These are phyloP conservation scores for Penicillium sp. DNA, from an alignment of 2,329 filamentous ascomycete species.

Conservation along the genomic window DNA sequence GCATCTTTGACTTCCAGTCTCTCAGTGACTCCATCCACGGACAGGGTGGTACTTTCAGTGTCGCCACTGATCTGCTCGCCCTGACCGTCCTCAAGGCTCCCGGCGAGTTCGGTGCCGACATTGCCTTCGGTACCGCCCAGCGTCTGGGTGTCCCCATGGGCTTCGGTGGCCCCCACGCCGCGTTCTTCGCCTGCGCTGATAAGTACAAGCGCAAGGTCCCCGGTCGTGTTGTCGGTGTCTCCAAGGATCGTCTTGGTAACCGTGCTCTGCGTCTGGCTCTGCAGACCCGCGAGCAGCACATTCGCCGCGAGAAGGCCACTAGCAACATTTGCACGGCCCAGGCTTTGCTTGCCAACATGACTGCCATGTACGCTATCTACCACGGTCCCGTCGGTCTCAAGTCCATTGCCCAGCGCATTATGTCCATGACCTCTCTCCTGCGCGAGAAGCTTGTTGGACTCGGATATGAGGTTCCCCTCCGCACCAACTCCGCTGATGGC, in stretches of 20 bases:
- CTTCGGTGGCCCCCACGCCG: slow-evolving; percentile 91
- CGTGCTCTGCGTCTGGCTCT: slow-evolving; percentile 80
- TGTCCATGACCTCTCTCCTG: slow-evolving; percentile 70
- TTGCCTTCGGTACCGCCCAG: slow-evolving; percentile 91
- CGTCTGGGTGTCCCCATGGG: slow-evolving; percentile 89
- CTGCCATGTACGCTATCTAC: slow-evolving; percentile 89
- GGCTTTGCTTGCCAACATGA: slow-evolving; percentile 93
- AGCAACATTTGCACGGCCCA: slow-evolving; percentile 98
- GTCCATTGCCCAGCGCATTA: slow-evolving; percentile 77
- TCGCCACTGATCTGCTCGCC: slow-evolving; percentile 85
- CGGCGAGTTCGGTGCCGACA: slow-evolving; percentile 91
- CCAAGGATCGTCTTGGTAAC: slow-evolving; percentile 83
- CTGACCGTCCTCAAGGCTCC: slow-evolving; percentile 85
- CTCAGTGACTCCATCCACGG: slow-evolving; percentile 78
- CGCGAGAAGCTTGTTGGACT: slow-evolving; percentile 64
- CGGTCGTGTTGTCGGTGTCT: slow-evolving; percentile 84
- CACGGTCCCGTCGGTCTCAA: slow-evolving; percentile 84
- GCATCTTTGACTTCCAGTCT: slow-evolving; percentile 71
- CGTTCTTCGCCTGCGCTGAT: slow-evolving; percentile 90
- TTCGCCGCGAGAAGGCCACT: slow-evolving; percentile 92
- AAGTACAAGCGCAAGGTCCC: slow-evolving; percentile 95
- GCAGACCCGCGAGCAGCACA: slow-evolving; percentile 95
- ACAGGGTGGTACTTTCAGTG: slow-evolving; percentile 77
- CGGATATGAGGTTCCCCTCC: slow-evolving; percentile 65
- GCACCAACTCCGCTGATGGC: slow-evolving; percentile 57